Conservation (phyloP, 208 protist genomes). For the Wallacemonas sp. region DNA sequence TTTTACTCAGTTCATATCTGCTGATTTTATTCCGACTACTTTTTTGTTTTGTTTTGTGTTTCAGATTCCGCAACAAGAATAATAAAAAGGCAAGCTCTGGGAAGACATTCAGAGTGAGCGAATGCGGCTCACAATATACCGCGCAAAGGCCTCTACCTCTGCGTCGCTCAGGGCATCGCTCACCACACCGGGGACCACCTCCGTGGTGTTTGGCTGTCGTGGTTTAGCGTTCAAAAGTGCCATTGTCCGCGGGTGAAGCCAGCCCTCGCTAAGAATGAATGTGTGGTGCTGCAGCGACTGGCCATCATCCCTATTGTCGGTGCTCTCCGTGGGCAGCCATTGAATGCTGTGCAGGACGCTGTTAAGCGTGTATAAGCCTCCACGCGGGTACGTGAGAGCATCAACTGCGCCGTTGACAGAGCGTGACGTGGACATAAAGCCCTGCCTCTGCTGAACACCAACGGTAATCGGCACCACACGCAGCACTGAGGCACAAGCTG, state of each 20-base stretch:
- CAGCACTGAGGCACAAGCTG: constrained; percentile 28
- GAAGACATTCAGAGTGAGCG: constrained; percentile 2
- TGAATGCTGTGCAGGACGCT: constrained; percentile 34
- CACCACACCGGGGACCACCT: constrained; percentile 61
- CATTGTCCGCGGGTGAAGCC: constrained; percentile 57
- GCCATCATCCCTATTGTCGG: no score
- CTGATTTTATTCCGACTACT: no score
- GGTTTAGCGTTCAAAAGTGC: constrained; percentile 29
- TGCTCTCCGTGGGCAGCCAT: constrained; percentile 13
- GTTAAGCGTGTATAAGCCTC: constrained; percentile 69
- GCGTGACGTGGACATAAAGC: neutral
- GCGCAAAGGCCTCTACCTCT: constrained; percentile 53
- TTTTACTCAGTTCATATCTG: no score
- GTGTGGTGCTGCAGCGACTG: constrained; percentile 31
- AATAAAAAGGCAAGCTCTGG: no score
- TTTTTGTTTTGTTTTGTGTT: neutral
- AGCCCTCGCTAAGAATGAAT: constrained; percentile 68
- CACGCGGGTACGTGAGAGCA: constrained; percentile 46
- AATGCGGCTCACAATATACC: constrained; percentile 37
- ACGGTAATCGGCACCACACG: constrained; percentile 48
- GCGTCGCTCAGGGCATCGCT: constrained; percentile 37
- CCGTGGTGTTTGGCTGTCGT: constrained; percentile 7
- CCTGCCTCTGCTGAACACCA: constrained; percentile 29
- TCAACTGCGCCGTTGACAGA: constrained; percentile 10
- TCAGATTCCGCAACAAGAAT: no score